Evolutionary conservation across 305 asterid genomes (phyloP), one percentile per base, ranked within the genome.

Genomic region (Solanum aculeatissimum): DNA sequence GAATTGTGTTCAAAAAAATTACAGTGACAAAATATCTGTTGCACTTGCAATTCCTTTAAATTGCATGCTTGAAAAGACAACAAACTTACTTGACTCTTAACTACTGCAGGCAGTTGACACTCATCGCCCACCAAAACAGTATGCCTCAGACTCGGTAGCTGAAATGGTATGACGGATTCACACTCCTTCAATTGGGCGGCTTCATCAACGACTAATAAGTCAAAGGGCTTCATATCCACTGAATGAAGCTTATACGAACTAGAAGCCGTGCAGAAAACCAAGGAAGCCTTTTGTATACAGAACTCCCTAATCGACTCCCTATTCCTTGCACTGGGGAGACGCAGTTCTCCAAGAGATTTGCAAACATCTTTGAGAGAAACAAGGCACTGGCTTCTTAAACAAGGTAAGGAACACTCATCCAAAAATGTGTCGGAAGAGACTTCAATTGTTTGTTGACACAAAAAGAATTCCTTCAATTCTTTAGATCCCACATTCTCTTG

Each of bases 131-230:
- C 91, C 23, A 95, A 89, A 83, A 93, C 82, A 75, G 89, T 93
- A 81, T 91, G 94, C 82, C 60, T 89, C 70, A 95, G 62, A 38
- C 82, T 72, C 42, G 79, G 86, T 55, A 93, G 85, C 86, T 95
- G 97, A 72, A 95, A 92, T 19, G 97, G 93, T 55, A 93, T 91
- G 32, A 87, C 43, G 16, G 95, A 83, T 86, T 95, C 97, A 60
- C 94, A 88, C 84, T 95, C 98, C 85, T 92, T 93, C 9, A 93
- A 89, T 66, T 92, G 95, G 32, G 98, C 92, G 25, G 98, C 97
- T 87, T 95, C 97, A 71, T 95, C 97, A 40, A 93, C 78, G 68
- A 95, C 91, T 86, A 95, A 79, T 47, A 92, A 69, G 2, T 87
- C 85, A 27, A 92, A 85, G 7, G 94, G 92, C 53, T 91, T 89